phyloP scores from a whole-genome alignment of 192 early-diverging fungal species.

The Cetraspora pellucida region DNA sequence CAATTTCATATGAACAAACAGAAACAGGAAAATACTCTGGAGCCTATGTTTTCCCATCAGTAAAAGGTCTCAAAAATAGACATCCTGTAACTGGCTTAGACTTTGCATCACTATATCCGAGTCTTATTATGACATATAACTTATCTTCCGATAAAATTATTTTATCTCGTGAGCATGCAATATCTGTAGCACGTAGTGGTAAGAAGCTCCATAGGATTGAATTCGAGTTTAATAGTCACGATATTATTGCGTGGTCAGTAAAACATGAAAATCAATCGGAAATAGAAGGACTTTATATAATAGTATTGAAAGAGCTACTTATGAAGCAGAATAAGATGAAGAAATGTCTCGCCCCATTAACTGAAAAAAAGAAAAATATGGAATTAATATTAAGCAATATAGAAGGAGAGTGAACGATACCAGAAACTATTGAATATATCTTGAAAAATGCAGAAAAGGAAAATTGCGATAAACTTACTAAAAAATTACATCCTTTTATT shows the following conservation, averaged over 20 bases:
- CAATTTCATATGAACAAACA: neutral
- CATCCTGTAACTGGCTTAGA: constrained; percentile 20
- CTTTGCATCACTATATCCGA: constrained; percentile 18
- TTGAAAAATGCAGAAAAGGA: neutral
- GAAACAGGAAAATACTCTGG: constrained; percentile 1
- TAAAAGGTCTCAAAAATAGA: constrained; percentile 19
- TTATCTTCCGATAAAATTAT: constrained; percentile 12
- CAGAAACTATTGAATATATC: constrained; percentile 4
- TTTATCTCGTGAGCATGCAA: constrained; percentile 2
- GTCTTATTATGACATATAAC: constrained; percentile 27
- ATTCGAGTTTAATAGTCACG: neutral
- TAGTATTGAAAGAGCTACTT: constrained; percentile 3
- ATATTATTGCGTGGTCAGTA: constrained; percentile 11
- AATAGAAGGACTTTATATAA: neutral
- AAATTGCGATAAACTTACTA: neutral
- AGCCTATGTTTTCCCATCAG: constrained; percentile 5
- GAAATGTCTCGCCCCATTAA: constrained; percentile 2
- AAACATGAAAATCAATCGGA: constrained; percentile 1
- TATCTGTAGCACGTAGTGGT: neutral
- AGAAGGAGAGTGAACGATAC: neutral
- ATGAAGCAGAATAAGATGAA: neutral
- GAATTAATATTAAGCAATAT: constrained; percentile 12
- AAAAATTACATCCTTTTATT: neutral
- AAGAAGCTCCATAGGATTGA: constrained; percentile 12
- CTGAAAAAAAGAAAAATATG: constrained; percentile 8